These are phyloP conservation scores for Trichophyton benhamiae DNA, from an alignment of 2,329 filamentous ascomycete genomes.

Conservation along the genomic window DNA sequence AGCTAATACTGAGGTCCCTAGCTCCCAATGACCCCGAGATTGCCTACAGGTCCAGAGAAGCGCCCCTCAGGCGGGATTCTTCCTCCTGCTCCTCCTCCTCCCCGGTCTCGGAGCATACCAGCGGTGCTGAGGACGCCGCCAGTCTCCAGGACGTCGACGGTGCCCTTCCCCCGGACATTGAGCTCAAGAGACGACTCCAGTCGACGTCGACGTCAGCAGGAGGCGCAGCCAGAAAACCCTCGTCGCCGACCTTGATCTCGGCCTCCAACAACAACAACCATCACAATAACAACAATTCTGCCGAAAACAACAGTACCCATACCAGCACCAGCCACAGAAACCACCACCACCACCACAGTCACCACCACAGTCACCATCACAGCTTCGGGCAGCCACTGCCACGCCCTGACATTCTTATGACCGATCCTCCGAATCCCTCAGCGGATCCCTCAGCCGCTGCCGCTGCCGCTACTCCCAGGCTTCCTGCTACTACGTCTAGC, in stretches of 20 bases:
- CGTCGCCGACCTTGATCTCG: too few relatives aligned
- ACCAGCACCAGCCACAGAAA: not conserved
- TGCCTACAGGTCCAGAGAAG: constrained; percentile 30
- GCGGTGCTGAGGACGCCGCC: not conserved
- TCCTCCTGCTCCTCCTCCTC: not conserved
- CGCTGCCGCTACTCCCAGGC: not conserved
- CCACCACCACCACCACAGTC: not conserved
- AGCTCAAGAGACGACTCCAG: not conserved
- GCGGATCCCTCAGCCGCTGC: not conserved
- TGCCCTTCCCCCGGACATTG: not conserved
- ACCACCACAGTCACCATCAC: not conserved
- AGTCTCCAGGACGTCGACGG: not conserved
- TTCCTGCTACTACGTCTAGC: not conserved
- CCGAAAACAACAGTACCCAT: not conserved
- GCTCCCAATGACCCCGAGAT: constrained; percentile 54
- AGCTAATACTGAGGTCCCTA: constrained; percentile 54
- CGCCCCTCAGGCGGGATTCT: constrained; percentile 6
- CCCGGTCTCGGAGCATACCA: not conserved
- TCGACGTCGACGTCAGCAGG: not conserved
- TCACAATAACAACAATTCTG: not conserved
- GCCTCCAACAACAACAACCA: not conserved
- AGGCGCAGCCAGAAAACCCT: not conserved
- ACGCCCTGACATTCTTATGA: not conserved
- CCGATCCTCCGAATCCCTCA: not conserved
- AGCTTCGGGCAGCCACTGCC: not conserved